Conservation (phyloP, 345 rosid species). For the Aethionema arabicum region DNA sequence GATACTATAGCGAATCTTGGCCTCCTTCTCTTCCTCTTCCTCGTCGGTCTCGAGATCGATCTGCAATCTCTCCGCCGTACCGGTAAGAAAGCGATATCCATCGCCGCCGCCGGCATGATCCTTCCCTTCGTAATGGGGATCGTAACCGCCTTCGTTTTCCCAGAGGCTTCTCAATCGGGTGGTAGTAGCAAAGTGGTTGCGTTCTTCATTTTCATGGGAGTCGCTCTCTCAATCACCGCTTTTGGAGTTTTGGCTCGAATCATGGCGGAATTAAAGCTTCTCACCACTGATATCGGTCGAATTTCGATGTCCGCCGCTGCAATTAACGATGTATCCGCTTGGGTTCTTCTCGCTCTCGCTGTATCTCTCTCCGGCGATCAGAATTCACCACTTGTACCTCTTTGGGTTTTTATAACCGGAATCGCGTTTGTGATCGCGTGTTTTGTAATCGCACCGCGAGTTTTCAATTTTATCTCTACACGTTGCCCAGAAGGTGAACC, state of each 20-base stretch:
- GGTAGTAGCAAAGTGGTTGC: conserved; percentile 39
- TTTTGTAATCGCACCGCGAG: conserved; percentile 40
- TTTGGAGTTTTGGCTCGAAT: conserved; percentile 85
- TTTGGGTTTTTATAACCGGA: conserved; percentile 75
- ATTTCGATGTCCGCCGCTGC: conserved; percentile 86
- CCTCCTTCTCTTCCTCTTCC: conserved; percentile 75
- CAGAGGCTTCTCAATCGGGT: conserved; percentile 42
- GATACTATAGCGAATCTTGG: conserved; percentile 81
- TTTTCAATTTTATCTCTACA: conserved; percentile 56
- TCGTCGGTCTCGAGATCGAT: conserved; percentile 69
- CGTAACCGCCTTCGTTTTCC: conserved; percentile 59
- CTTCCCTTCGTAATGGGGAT: conserved; percentile 63
- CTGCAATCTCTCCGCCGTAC: conserved; percentile 50
- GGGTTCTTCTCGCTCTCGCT: conserved; percentile 85
- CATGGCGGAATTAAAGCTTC: conserved; percentile 77
- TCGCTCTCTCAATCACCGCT: conserved; percentile 77
- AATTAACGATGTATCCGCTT: conserved; percentile 73
- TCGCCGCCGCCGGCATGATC: conserved; percentile 65
- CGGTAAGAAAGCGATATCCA: conserved; percentile 56
- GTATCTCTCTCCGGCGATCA: conserved; percentile 59
- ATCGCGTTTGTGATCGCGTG: conserved; percentile 46
- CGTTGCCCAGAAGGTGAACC: conserved; percentile 84
- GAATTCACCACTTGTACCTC: conserved; percentile 52
- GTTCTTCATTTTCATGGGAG: conserved; percentile 84
- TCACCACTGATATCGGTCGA: conserved; percentile 74